Base-by-base conservation (phyloP, 495 filamentous ascomycete genomes). In the Aspergillus campestris region DNA sequence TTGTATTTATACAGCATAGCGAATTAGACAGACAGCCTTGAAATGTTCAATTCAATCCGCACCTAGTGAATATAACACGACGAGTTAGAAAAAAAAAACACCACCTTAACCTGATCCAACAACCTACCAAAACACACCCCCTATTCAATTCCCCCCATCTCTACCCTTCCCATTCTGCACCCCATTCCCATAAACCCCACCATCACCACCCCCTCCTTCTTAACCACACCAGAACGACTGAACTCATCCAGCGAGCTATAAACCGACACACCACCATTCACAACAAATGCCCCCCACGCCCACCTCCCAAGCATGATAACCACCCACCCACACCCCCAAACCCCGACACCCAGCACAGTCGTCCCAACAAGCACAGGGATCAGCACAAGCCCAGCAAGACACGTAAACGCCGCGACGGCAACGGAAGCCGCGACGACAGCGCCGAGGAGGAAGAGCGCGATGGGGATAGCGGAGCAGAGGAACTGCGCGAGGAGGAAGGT, bases 301-400 rank as follows among this genome's bases (percentile, higher is more conserved):
- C 71, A 77, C 48, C 74, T 77, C 30, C 74, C 58, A 34, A 75
- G 62, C 50, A 78, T 60, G 48, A 77, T 85, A 28, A 65, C 69
- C 40, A 65, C 74, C 14, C 81, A 64, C 8, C 66, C 80, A 76
- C 79, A 84, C 3, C 77, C 61, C 80, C 82, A 89, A 44, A 82
- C 48, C 41, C 77, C 71, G 1, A 75, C 60, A 8, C 73, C 81
- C 24, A 74, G 53, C 44, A 67, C 58, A 12, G 69, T 72, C 5
- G 79, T 83, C 28, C 81, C 44, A 62, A 81, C 77, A 29, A 88
- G 54, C 7, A 77, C 75, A 0, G 82, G 83, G 5, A 83, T 62
- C 35, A 87, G 66, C 41, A 87, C 50, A 40, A 84, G 52, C 18
- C 82, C 64, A n/a, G 78, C 82, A 61, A 81, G 77, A 41, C 79